These are phyloP conservation scores for Trifolium dubium DNA, from an alignment of 306 rosid species.

Conservation along the genomic window DNA sequence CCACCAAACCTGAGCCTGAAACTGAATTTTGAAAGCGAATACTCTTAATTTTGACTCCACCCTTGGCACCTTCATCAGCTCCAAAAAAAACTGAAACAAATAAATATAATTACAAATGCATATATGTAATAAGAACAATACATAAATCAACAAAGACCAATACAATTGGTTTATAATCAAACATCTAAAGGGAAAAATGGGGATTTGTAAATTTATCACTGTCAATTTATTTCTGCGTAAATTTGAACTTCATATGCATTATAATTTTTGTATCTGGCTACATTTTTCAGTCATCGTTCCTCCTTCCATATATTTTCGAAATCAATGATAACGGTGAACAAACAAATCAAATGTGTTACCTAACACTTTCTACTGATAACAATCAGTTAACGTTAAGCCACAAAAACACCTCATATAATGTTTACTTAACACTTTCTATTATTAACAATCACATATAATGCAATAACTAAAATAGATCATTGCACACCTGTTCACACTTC, in stretches of 20 bases:
- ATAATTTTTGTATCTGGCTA: not conserved
- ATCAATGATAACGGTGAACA: conserved; percentile 15
- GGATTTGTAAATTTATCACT: conserved; percentile 13
- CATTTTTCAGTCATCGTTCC: conserved; percentile 25
- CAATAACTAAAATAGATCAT: conserved; percentile 40
- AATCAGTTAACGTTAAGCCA: conserved; percentile 6
- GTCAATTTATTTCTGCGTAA: not conserved
- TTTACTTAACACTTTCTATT: conserved; percentile 2
- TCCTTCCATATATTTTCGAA: conserved; percentile 26
- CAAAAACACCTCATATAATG: conserved; percentile 24
- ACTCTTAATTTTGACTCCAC: conserved; percentile 97
- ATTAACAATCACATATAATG: conserved; percentile 33
- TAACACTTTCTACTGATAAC: not conserved
- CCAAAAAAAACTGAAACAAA: conserved; percentile 80
- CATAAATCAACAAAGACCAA: conserved; percentile 26
- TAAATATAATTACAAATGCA: conserved; percentile 20
- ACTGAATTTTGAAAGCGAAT: conserved; percentile 95
- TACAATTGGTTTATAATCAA: conserved; percentile 9
- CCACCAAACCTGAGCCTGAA: conserved; percentile 83
- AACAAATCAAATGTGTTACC: conserved; percentile 18
- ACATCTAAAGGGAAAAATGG: conserved; percentile 27
- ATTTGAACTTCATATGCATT: conserved; percentile 16
- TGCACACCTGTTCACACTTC: conserved; percentile 93
- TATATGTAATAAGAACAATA: not conserved
- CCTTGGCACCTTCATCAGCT: conserved; percentile 97